These are phyloP conservation scores for Pholiota molesta DNA, from an alignment of 768 basidiomycete species.

Conservation along the genomic window DNA sequence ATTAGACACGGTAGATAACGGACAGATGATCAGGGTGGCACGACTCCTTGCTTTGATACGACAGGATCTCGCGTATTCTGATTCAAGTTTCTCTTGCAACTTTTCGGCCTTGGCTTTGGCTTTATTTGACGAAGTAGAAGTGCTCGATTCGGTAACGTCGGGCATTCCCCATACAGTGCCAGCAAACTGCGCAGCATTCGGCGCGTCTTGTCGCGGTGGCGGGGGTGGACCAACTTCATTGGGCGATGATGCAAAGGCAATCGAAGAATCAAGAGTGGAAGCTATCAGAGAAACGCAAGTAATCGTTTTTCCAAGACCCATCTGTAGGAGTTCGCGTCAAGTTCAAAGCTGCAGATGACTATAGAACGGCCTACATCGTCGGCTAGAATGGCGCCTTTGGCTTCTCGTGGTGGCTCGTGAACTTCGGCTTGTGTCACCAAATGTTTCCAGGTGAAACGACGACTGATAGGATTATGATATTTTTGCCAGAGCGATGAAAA, in stretches of 20 bases:
- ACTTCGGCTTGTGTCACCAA: slow-evolving; percentile 83
- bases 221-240: slow-evolving; percentile 46
- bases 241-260: slow-evolving; percentile 61
- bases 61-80: slow-evolving; percentile 67
- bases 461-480: slow-evolving; percentile 50
- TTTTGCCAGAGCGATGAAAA: slow-evolving; percentile 76
- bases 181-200: slow-evolving; percentile 63
- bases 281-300: slow-evolving; percentile 94
- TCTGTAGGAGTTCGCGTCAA: slow-evolving; percentile 47
- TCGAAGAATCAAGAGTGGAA: slow-evolving; percentile 75
- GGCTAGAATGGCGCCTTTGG: slow-evolving; percentile 90
- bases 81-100: slow-evolving; percentile 70
- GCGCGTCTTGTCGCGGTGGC: slow-evolving; percentile 32
- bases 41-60: slow-evolving; percentile 83
- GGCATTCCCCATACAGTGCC: slow-evolving; percentile 91
- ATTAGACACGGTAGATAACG: slow-evolving; percentile 94
- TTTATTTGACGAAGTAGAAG: slow-evolving; percentile 41
- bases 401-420: slow-evolving; percentile 59
- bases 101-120: slow-evolving; percentile 69
- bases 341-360: slow-evolving; percentile 15
- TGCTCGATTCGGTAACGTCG: slow-evolving; percentile 30
- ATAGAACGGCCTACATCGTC: slow-evolving; percentile 77
- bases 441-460: slow-evolving; percentile 68
- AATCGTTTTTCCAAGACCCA: slow-evolving; percentile 98
- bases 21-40: slow-evolving; percentile 95